Evolutionary conservation across 805 yeast species (phyloP).

Genomic region (Geotrichum ghanense): DNA sequence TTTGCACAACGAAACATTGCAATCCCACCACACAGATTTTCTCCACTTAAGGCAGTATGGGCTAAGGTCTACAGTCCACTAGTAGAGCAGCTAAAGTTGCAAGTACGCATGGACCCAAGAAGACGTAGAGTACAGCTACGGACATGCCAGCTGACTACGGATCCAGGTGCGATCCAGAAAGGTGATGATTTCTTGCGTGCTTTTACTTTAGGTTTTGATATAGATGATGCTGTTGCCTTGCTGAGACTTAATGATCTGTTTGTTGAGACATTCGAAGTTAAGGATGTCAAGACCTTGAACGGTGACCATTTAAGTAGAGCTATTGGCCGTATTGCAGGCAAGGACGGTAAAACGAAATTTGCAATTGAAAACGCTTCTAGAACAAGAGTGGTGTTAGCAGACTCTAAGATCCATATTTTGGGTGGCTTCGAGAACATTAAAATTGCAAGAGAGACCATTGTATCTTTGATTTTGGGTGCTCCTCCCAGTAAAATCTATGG

Average conservation of each 20-base stretch:
- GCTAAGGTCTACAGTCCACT: conserved; percentile 89
- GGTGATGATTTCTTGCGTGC: conserved; percentile 97
- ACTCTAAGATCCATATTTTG: conserved; percentile 87
- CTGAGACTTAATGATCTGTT: conserved; percentile 90
- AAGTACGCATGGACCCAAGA: conserved; percentile 85
- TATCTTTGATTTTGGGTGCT: conserved; percentile 86
- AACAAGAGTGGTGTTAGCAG: conserved; percentile 96
- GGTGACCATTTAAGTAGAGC: conserved; percentile 98
- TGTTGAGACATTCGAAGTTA: conserved; percentile 93
- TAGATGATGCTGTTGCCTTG: conserved; percentile 93
- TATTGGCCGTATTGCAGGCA: conserved; percentile 98
- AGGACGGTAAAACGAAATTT: conserved; percentile 96
- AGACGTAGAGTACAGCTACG: conserved; percentile 70
- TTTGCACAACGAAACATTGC: conserved; percentile 79
- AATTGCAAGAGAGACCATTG: conserved; percentile 98
- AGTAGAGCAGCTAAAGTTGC: conserved; percentile 88
- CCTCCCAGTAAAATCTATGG: conserved; percentile 99
- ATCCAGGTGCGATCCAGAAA: conserved; percentile 90
- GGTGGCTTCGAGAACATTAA: conserved; percentile 96
- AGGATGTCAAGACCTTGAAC: conserved; percentile 88
- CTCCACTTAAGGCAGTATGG: conserved; percentile 87
- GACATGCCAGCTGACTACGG: conserved; percentile 74
- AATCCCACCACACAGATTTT: conserved; percentile 95
- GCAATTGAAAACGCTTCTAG: conserved; percentile 98
- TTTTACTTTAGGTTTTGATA: conserved; percentile 89